These are phyloP conservation scores for Coccomyxa subellipsoidea DNA, from an alignment of 163 green algal genomes.

Conservation along the genomic window DNA sequence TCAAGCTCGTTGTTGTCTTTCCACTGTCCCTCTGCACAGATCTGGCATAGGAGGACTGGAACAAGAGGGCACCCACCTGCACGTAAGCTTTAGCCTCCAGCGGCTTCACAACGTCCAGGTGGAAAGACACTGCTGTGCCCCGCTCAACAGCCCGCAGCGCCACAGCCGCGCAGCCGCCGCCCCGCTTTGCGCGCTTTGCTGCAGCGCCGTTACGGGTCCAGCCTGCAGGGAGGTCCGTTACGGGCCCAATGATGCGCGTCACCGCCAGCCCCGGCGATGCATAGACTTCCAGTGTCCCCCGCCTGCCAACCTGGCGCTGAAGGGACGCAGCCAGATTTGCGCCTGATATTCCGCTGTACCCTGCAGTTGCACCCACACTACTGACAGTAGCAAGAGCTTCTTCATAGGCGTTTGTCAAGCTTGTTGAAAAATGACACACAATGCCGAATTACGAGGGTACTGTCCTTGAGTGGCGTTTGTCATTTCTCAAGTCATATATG, in stretches of 20 bases:
- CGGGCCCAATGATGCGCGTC: not conserved
- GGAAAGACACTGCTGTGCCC: not conserved
- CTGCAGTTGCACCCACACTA: not conserved
- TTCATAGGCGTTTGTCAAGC: no score
- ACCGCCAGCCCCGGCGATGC: not conserved
- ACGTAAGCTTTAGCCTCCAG: not conserved
- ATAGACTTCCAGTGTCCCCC: conserved; percentile 1
- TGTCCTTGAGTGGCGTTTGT: no score
- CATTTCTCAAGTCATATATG: no score
- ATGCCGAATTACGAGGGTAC: no score
- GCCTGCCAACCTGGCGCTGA: not conserved
- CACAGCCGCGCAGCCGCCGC: not conserved
- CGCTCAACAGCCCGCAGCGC: not conserved
- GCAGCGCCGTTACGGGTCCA: not conserved
- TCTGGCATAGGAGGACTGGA: no score
- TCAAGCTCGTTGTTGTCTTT: no score
- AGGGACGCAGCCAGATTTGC: not conserved
- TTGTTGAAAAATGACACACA: no score
- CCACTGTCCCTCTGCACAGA: no score
- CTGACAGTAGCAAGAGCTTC: no score
- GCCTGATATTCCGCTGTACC: not conserved
- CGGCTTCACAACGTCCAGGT: not conserved
- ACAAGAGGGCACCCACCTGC: not conserved
- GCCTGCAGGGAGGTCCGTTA: not conserved
- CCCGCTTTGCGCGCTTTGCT: not conserved